Conservation (phyloP, 352 stramenopile species). For the Achlya hypogyna region DNA sequence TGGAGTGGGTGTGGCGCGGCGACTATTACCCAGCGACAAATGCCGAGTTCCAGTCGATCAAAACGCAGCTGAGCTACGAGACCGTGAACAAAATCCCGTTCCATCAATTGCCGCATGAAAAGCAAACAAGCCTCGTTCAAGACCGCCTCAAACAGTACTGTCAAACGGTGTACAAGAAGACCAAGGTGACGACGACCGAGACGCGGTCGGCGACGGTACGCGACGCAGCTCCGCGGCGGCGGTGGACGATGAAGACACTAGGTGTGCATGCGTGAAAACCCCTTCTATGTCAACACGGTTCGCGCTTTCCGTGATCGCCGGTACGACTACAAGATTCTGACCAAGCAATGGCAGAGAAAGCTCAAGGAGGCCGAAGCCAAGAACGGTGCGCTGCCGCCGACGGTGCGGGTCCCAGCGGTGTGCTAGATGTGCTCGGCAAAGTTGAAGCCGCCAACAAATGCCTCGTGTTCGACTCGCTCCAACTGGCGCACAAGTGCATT, state of each 20-base stretch:
- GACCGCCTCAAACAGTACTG: constrained; percentile 90
- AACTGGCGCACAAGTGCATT: constrained; percentile 99
- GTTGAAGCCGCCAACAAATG: constrained; percentile 82
- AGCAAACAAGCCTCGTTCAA: constrained; percentile 61
- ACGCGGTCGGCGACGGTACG: constrained; percentile 85
- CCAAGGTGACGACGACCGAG: constrained; percentile 94
- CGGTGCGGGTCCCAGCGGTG: too few relatives aligned
- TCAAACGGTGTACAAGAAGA: constrained; percentile 96
- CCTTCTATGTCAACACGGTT: constrained; percentile 99
- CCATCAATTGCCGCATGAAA: constrained; percentile 41
- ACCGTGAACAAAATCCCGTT: constrained; percentile 52
- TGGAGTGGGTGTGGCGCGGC: constrained; percentile 98
- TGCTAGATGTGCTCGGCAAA: constrained; percentile 46
- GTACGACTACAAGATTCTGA: constrained; percentile 99
- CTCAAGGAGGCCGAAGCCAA: constrained; percentile 60
- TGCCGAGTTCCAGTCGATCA: constrained; percentile 94
- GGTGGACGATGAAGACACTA: not conserved
- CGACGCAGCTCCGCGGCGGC: too few relatives aligned
- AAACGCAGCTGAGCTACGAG: constrained; percentile 91
- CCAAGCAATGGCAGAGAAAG: constrained; percentile 91
- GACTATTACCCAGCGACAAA: constrained; percentile 92
- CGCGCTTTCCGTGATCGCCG: constrained; percentile 97
- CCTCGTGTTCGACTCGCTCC: constrained; percentile 96
- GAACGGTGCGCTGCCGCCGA: constrained; percentile 69
- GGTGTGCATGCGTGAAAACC: constrained; percentile 98